These are phyloP conservation scores for Brassica balearica DNA, from an alignment of 441 rosid species.

Conservation along the genomic window DNA sequence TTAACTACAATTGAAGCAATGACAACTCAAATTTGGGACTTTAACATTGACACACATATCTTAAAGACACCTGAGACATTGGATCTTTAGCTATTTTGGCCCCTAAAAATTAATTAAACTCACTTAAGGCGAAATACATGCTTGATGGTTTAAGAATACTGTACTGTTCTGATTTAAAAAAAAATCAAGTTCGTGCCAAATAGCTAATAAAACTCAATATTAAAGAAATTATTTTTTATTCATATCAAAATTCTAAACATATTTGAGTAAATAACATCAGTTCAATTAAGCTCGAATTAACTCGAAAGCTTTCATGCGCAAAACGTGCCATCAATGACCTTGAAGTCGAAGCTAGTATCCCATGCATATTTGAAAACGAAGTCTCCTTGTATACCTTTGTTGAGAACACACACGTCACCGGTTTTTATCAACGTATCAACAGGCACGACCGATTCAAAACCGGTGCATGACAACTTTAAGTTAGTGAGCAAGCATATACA, in stretches of 20 bases:
- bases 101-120: background rate
- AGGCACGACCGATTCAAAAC: constrained; percentile 12
- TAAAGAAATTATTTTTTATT: constrained; percentile 1
- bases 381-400: background rate
- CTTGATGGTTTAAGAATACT: background rate
- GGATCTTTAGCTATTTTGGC: background rate
- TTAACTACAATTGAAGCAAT: background rate
- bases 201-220: background rate
- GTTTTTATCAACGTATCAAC: background rate
- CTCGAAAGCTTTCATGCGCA: constrained; percentile 4
- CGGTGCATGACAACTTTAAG: constrained; percentile 1
- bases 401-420: constrained; percentile 8
- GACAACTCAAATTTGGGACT: background rate
- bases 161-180: background rate
- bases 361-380: constrained; percentile 21
- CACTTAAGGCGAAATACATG: background rate
- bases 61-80: background rate
- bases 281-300: background rate
- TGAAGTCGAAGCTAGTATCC: constrained; percentile 23
- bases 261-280: background rate
- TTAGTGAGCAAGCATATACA: background rate
- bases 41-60: background rate
- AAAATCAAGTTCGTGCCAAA: background rate
- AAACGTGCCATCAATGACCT: background rate
- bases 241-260: background rate